Conservation (phyloP, 305 asterid species). For the Withania somnifera region DNA sequence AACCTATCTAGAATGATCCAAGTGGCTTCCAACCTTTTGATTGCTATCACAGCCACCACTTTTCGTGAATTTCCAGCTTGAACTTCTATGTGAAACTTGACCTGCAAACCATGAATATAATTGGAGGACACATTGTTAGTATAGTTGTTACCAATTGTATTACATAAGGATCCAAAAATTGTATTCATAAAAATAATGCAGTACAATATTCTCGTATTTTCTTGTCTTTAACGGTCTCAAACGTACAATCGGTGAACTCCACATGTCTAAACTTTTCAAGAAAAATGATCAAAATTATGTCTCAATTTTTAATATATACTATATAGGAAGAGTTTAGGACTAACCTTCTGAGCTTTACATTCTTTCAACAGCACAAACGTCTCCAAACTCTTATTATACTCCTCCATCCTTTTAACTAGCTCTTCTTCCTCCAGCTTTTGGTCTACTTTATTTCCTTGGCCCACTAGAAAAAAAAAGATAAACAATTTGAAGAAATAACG, state of each 20-base stretch:
- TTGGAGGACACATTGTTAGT: too few relatives aligned
- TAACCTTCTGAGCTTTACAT: constrained; percentile 25
- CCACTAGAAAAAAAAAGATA: constrained; percentile 16
- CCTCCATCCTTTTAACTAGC: constrained; percentile 26
- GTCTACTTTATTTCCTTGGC: constrained; percentile 24
- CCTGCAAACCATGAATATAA: constrained; percentile 25
- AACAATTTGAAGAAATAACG: not conserved
- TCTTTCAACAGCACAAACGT: constrained; percentile 20
- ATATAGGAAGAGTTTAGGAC: not conserved
- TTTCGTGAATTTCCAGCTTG: constrained; percentile 44
- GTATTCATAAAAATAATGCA: too few relatives aligned
- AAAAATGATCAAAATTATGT: too few relatives aligned
- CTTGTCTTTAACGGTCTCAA: too few relatives aligned
- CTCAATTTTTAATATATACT: too few relatives aligned
- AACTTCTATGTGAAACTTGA: constrained; percentile 36
- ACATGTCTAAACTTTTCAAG: too few relatives aligned
- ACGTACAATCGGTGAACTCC: too few relatives aligned
- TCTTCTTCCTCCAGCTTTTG: constrained; percentile 23
- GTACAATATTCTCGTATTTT: too few relatives aligned
- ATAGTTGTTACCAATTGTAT: too few relatives aligned
- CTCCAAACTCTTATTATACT: constrained; percentile 21
- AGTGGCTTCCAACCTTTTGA: constrained; percentile 35
- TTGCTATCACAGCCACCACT: constrained; percentile 33
- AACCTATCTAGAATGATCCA: constrained; percentile 66
- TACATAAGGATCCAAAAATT: too few relatives aligned